Base-by-base conservation (phyloP, 73 alveolate species). In the Diophrys sp. region DNA sequence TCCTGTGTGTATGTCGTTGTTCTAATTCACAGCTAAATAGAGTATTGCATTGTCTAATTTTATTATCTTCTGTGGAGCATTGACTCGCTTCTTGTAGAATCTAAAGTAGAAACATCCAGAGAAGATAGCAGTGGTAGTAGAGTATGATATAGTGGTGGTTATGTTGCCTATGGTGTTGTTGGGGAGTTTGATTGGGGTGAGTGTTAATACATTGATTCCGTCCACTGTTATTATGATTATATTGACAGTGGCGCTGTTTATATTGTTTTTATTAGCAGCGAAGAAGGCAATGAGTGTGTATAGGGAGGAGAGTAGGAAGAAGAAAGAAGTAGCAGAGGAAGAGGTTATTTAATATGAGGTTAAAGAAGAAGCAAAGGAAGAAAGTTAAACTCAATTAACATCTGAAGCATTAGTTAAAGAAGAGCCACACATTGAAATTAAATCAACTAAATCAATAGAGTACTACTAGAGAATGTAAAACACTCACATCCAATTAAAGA, bases 1-100 rank as follows among this genome's bases (percentile, higher is more conserved):
- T 31, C 93, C 96, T 33, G 90, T 94, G 70, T 74, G 89, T 69
- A 84, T 91, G 89, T 79, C 88, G 79, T 78, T 94, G 67, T 81
- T 91, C 89, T 76, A 85, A 31, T 82, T 94, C 73, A 83, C 87
- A 80, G 84, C 62, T 44, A 44, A 44, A 44, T 18, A 11, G 5
- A 18, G n/a, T 11, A 44, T 44, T 44, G 62, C 62, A 5, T 44
- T 44, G 62, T 11, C n/a, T 44, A 44, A 44, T 44, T 44, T 44
- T 18, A 44, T 44, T 70, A 77, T 84, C 11, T 72, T 84, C 53
- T 0, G 67, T 0, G 77, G 87, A 23, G 23, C 87, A 2, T 23
- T 84, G 25, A 68, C 83, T 2, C 31, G 87, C 69, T 84, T 77
- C 34, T 24, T 78, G 0, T 53, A 28, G 33, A 77, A 68, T 33